Base-by-base conservation (phyloP, 257 asterid genomes). In the Cynanchum wilfordii region DNA sequence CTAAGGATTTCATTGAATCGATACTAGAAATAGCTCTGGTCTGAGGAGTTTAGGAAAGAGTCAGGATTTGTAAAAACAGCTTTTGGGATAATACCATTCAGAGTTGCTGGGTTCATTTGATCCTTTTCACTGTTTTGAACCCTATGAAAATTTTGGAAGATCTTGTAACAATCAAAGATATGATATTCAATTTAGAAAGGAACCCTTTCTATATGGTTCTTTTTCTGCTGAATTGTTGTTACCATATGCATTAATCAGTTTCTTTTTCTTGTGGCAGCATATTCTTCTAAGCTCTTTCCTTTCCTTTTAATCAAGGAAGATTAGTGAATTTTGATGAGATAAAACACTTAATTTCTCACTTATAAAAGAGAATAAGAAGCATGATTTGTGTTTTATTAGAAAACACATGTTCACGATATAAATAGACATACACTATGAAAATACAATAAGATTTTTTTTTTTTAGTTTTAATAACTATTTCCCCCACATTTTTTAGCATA, bases 31-130 rank as follows among this genome's bases (percentile, higher is more conserved):
- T 56, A 8, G 3, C 30, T 56, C 33, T 10, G 64, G 17, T 25
- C 64, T 57, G 36, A 24, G 7, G 63, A 10, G 4, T 0, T 10
- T 10, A 1, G 36, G 16, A 44, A 60, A 15, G 67, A 16, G 22
- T 60, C 11, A 7, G 66, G 17, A 29, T 29, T 9, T 63, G 47
- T 16, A 63, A 13, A 33, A 2, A 3, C 24, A 17, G 15, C n/a
- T 15, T 62, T 62, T 30, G 1, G 24, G 22, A 30, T 30, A 11
- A 7, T 15, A 62, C 45, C 47, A 17, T 30, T 30, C 49, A 36
- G 69, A 64, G 19, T 4, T 64, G 50, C 69, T 64, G 69, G 40
- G 40, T 63, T 62, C 67, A 62, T 62, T 56, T 62, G 12, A 62
- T 62, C 49, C 7, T 36, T 33, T 17, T 19, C 27, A 57, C 13